phyloP scores from a whole-genome alignment of 352 stramenopile species.

The Globisporangium mamillatum region DNA sequence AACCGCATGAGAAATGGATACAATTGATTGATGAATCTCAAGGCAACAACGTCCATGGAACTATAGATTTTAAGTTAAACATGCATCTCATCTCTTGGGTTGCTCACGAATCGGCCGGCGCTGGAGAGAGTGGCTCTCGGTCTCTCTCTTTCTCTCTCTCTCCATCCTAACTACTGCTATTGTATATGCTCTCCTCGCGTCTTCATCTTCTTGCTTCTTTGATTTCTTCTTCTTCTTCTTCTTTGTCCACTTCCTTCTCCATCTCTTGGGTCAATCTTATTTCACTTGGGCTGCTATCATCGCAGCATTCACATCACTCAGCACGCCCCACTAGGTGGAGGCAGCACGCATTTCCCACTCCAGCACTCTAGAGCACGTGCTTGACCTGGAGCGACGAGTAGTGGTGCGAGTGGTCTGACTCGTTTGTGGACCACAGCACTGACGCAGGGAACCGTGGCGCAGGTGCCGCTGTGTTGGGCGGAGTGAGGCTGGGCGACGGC shows the following conservation, averaged over 20 bases:
- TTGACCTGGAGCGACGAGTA: slow-evolving; percentile 1
- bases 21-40: background rate
- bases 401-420: slow-evolving; percentile 21
- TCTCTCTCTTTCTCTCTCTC: slow-evolving; percentile 6
- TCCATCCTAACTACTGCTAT: slow-evolving; percentile 1
- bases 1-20: background rate
- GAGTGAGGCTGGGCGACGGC: slow-evolving; percentile 40
- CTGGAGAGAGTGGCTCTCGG: background rate
- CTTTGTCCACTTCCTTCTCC: background rate
- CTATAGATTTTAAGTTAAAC: slow-evolving; percentile 12
- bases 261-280: background rate
- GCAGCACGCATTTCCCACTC: background rate
- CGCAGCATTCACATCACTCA: slow-evolving; percentile 5
- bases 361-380: slow-evolving; percentile 10
- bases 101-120: background rate
- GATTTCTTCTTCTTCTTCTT: background rate
- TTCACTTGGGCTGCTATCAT: background rate
- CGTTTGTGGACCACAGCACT: slow-evolving; percentile 36
- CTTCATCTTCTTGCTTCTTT: background rate
- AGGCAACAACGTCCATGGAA: background rate
- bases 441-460: slow-evolving; percentile 48
- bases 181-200: background rate
- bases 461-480: slow-evolving; percentile 33
- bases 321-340: background rate
- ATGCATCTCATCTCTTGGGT: background rate